phyloP scores from a whole-genome alignment of 306 rosid species.

The Cucumis sativus region DNA sequence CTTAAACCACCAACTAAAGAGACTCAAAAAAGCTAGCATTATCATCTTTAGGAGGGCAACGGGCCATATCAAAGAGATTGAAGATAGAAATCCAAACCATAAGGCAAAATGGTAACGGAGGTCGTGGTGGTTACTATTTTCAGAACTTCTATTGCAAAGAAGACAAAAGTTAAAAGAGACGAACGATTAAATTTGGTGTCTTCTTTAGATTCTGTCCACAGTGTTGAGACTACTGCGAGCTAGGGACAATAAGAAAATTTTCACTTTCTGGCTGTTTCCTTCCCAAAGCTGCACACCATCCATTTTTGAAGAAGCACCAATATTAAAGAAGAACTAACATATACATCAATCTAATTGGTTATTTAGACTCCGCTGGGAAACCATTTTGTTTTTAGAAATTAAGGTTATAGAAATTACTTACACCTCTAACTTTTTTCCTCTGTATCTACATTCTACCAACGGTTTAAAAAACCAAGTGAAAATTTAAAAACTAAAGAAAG shows the following conservation, averaged over 20 bases:
- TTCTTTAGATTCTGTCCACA: background rate
- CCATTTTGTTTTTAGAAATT: no score
- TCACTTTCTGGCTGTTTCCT: background rate
- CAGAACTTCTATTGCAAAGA: background rate
- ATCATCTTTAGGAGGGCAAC: background rate
- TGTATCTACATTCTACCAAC: no score
- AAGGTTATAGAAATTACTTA: no score
- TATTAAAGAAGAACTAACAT: background rate
- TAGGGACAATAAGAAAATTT: background rate
- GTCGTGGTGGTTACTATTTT: background rate
- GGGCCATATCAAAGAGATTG: background rate
- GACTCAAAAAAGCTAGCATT: background rate
- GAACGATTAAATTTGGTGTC: background rate
- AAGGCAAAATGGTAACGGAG: background rate
- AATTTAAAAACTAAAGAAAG: no score
- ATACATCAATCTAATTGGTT: background rate
- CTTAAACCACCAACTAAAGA: background rate
- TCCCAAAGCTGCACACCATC: background rate
- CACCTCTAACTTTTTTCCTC: no score
- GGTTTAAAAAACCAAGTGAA: no score
- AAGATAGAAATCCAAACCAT: background rate
- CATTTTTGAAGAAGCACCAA: constrained; percentile 3
- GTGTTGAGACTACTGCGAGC: background rate
- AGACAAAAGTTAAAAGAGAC: background rate
- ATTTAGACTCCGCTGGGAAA: no score